Conservation (phyloP, 2,329 filamentous ascomycete species). For the Chaetomium olivaceum region DNA sequence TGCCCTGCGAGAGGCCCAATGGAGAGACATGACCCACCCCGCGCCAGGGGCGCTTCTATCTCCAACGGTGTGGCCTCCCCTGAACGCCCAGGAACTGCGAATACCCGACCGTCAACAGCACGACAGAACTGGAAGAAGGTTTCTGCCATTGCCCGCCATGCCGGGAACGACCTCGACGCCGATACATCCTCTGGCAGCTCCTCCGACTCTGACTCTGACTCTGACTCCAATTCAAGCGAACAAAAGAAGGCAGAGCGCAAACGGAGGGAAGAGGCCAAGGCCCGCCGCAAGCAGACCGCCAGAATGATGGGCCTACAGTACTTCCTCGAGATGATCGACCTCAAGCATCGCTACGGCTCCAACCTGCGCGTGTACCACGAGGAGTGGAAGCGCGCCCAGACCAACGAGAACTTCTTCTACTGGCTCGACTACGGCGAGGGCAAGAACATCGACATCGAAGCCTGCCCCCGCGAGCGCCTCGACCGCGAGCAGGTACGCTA, state of each 20-base stretch:
- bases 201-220: conserved; percentile 34
- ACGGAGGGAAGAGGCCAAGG: conserved; percentile 51
- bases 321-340: conserved; percentile 81
- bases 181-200: conserved; percentile 41
- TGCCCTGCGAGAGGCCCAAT: conserved; percentile 60
- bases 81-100: background rate
- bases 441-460: conserved; percentile 65
- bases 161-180: conserved; percentile 64
- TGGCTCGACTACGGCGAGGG: conserved; percentile 87
- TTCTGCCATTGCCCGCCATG: conserved; percentile 68
- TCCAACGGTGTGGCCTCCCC: conserved; percentile 4
- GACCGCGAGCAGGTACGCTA: conserved; percentile 82
- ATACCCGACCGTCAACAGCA: conserved; percentile 43
- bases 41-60: conserved; percentile 33
- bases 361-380: conserved; percentile 81
- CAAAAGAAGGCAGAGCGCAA: conserved; percentile 43
- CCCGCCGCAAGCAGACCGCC: conserved; percentile 63
- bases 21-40: conserved; percentile 53
- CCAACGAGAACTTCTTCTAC: conserved; percentile 88
- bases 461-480: conserved; percentile 71
- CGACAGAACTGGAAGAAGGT: conserved; percentile 75
- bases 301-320: conserved; percentile 85
- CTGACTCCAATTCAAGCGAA: conserved; percentile 37
- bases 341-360: conserved; percentile 83
- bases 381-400: conserved; percentile 76